Conservation (phyloP, 1,284 basidiomycete genomes). For the Papiliotrema nemorosa region DNA sequence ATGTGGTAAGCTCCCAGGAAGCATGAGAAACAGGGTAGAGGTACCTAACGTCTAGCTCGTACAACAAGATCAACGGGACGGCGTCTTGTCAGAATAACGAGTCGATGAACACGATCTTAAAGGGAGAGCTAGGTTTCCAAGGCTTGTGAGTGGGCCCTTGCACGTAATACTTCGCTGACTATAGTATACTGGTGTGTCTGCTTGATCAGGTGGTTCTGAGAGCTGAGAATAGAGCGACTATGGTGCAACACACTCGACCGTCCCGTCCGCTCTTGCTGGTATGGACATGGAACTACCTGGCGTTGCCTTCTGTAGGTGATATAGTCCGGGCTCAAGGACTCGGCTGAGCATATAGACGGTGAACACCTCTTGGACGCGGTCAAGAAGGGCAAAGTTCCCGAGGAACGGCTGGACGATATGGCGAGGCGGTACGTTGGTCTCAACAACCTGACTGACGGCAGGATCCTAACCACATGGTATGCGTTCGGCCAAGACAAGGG, state of each 20-base stretch:
- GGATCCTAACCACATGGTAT: slow-evolving; percentile 62
- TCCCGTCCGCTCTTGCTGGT: slow-evolving; percentile 48
- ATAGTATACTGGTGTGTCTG: slow-evolving; percentile 21
- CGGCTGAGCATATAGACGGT: slow-evolving; percentile 26
- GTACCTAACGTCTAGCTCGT: slow-evolving; percentile 41
- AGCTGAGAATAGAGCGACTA: slow-evolving; percentile 36
- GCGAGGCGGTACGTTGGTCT: slow-evolving; percentile 25
- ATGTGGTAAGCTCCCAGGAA: slow-evolving; percentile 44
- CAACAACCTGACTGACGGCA: neutral
- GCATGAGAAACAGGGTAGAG: neutral
- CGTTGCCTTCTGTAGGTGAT: slow-evolving; percentile 29
- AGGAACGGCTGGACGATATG: slow-evolving; percentile 55
- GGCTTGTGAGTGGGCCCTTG: slow-evolving; percentile 49
- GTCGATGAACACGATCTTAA: slow-evolving; percentile 71
- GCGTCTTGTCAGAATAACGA: slow-evolving; percentile 75
- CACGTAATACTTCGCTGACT: slow-evolving; percentile 14
- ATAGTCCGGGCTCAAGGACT: neutral
- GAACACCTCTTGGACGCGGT: slow-evolving; percentile 62
- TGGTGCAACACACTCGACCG: slow-evolving; percentile 44
- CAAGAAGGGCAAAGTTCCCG: slow-evolving; percentile 63
- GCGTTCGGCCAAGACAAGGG: slow-evolving; percentile 57
- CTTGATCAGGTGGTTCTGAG: neutral
- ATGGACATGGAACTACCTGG: slow-evolving; percentile 53
- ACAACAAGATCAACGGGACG: slow-evolving; percentile 68
- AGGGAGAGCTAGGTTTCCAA: slow-evolving; percentile 61